Evolutionary conservation across 1,284 basidiomycete genomes (phyloP).

Genomic region (Psilocybe mexicana): DNA sequence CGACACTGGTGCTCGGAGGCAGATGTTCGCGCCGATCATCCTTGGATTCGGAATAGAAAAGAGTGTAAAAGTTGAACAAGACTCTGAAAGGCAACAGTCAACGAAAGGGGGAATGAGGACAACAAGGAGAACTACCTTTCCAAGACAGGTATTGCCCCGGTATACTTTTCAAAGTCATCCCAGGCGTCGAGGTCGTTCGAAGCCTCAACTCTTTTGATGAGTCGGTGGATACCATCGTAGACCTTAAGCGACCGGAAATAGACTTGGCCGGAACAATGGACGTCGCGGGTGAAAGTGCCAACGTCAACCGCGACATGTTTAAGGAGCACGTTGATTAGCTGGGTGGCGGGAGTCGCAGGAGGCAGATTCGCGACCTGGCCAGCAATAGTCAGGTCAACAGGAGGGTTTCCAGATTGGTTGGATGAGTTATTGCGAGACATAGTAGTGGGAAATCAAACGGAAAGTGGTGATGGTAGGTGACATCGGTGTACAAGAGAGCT

Average conservation of each 20-base stretch:
- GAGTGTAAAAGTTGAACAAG: slow-evolving; percentile 14
- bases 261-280: slow-evolving; percentile 16
- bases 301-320: slow-evolving; percentile 13
- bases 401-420: neutral
- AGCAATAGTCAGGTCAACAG: slow-evolving; percentile 11
- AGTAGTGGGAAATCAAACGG: neutral
- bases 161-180: slow-evolving; percentile 20
- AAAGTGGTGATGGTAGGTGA: neutral
- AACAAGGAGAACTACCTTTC: slow-evolving; percentile 15
- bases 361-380: slow-evolving; percentile 7
- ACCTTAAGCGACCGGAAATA: slow-evolving; percentile 11
- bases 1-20: slow-evolving; percentile 12
- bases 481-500: neutral
- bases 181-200: slow-evolving; percentile 9
- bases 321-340: slow-evolving; percentile 21
- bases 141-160: slow-evolving; percentile 21
- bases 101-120: neutral
- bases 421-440: neutral
- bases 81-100: slow-evolving; percentile 12
- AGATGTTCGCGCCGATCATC: slow-evolving; percentile 6
- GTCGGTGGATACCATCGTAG: slow-evolving; percentile 18
- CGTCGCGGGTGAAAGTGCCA: slow-evolving; percentile 12
- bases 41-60: slow-evolving; percentile 9
- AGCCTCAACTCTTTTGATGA: slow-evolving; percentile 17
- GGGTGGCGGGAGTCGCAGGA: slow-evolving; percentile 17